These are phyloP conservation scores for Conringia planisiliqua DNA, from an alignment of 345 rosid genomes.

Conservation along the genomic window DNA sequence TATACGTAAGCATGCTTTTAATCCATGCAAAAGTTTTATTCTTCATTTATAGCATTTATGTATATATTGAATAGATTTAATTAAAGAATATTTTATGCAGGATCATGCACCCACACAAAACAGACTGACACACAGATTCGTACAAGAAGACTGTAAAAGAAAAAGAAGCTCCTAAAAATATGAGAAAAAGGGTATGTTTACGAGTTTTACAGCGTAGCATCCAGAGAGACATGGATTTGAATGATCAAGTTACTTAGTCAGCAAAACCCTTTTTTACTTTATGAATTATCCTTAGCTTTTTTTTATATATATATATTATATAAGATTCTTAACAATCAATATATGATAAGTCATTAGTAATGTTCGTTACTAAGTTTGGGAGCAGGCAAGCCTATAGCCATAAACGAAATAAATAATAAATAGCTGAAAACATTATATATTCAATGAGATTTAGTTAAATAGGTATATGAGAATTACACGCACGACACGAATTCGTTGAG, in stretches of 20 bases:
- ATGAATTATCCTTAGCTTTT: slow-evolving; percentile 10
- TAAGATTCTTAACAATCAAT: not conserved
- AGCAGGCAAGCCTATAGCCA: not conserved
- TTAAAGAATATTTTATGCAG: slow-evolving; percentile 2
- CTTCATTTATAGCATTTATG: not conserved
- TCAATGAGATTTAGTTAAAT: not conserved
- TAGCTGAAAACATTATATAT: not conserved
- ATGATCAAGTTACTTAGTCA: slow-evolving; percentile 22
- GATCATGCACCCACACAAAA: slow-evolving; percentile 27
- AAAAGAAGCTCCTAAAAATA: slow-evolving; percentile 32
- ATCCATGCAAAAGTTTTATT: slow-evolving; percentile 14
- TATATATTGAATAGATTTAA: not conserved
- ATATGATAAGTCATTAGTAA: not conserved
- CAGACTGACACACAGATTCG: slow-evolving; percentile 31
- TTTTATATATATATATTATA: not conserved
- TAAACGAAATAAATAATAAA: not conserved
- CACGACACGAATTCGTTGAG: not conserved
- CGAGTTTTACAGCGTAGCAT: slow-evolving; percentile 9
- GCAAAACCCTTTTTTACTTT: slow-evolving; percentile 22
- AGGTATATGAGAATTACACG: slow-evolving; percentile 18
- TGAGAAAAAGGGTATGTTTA: slow-evolving; percentile 12
- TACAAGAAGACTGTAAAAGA: slow-evolving; percentile 24
- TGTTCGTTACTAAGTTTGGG: not conserved
- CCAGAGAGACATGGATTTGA: slow-evolving; percentile 13
- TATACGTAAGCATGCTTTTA: slow-evolving; percentile 1